Evolutionary conservation across 768 basidiomycete species (phyloP).

Genomic region (Tulasnella sp.): DNA sequence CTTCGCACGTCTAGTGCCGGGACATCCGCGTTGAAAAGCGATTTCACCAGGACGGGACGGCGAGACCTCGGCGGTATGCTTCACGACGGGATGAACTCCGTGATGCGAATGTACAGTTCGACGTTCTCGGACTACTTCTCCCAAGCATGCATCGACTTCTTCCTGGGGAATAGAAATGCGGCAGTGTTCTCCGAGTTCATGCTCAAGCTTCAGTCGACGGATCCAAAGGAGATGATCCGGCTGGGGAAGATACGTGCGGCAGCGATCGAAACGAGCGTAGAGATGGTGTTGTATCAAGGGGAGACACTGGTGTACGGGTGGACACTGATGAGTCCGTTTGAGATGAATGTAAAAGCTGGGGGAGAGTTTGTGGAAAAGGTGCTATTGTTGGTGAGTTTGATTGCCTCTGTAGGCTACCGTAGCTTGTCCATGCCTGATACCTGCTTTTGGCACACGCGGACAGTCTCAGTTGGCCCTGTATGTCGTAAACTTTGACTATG

Average conservation of each 20-base stretch:
- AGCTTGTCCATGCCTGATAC: background rate
- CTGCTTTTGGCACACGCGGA: background rate
- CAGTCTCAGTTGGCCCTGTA: constrained; percentile 49
- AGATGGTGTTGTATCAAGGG: constrained; percentile 61
- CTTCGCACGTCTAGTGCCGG: constrained; percentile 53
- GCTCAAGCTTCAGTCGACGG: constrained; percentile 77
- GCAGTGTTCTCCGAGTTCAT: constrained; percentile 92
- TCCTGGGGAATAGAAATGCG: constrained; percentile 76
- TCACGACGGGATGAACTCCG: constrained; percentile 91
- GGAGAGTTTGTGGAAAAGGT: constrained; percentile 92
- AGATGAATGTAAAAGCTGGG: constrained; percentile 58
- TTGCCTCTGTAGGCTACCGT: background rate
- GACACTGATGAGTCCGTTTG: constrained; percentile 82
- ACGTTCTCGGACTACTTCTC: constrained; percentile 94
- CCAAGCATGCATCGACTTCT: constrained; percentile 90
- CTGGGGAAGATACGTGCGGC: constrained; percentile 83
- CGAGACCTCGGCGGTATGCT: constrained; percentile 84
- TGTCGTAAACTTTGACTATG: constrained; percentile 90
- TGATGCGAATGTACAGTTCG: constrained; percentile 82
- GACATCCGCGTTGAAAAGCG: constrained; percentile 89
- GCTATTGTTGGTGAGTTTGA: constrained; percentile 60
- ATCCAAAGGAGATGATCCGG: constrained; percentile 80
- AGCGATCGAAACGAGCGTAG: constrained; percentile 82
- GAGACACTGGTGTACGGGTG: constrained; percentile 76
- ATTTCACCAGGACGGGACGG: constrained; percentile 70